Conservation (phyloP, 208 protist species). For the Leishmania braziliensis region DNA sequence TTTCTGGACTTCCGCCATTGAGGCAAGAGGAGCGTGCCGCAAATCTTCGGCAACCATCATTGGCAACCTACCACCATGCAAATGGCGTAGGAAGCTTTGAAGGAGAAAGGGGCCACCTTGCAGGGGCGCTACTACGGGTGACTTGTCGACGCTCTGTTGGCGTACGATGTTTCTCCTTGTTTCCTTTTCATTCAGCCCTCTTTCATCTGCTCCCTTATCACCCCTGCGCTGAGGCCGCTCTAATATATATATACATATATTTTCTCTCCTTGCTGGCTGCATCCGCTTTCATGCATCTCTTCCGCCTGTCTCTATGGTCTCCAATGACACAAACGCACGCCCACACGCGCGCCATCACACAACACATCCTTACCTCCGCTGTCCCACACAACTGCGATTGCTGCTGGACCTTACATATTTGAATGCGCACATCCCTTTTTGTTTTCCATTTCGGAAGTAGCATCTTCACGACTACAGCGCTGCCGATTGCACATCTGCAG, state of each 20-base stretch:
- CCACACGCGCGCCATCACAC: not conserved
- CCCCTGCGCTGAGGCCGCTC: conserved; percentile 2
- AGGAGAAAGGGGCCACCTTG: not conserved
- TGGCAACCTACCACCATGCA: not conserved
- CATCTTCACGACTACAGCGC: not conserved
- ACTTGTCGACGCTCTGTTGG: not conserved
- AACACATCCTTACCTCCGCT: not conserved
- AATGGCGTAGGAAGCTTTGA: not conserved
- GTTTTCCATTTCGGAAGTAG: not conserved
- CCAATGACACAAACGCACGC: not conserved
- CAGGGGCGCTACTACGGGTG: not conserved
- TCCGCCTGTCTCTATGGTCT: not conserved
- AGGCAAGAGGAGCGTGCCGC: not conserved
- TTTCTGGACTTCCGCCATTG: not conserved
- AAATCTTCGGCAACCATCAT: not conserved
- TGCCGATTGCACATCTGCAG: not conserved
- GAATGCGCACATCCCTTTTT: not conserved
- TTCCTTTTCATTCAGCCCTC: conserved; percentile 5
- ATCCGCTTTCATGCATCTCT: not conserved
- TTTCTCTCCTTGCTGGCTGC: not conserved
- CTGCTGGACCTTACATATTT: not conserved
- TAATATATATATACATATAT: conserved; percentile 17
- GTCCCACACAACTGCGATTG: not conserved
- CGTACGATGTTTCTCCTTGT: not conserved
- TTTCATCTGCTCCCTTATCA: not conserved